Conservation (phyloP, 345 rosid genomes). For the Noccaea caerulescens region DNA sequence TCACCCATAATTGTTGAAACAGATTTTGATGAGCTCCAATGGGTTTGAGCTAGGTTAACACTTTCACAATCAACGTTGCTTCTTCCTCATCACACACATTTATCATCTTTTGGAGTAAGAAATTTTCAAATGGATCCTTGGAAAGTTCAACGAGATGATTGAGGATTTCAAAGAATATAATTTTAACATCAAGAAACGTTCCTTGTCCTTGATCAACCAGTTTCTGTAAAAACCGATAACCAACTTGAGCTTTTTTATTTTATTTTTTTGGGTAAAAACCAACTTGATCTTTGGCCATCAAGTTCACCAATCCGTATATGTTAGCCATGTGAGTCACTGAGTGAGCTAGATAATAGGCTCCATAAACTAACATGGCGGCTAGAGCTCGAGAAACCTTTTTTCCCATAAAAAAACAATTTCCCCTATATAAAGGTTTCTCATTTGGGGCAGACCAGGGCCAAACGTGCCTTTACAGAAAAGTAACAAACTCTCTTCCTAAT, state of each 20-base stretch:
- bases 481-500: background rate
- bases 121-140: constrained; percentile 63
- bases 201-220: constrained; percentile 64
- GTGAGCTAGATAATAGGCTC: constrained; percentile 38
- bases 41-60: constrained; percentile 46
- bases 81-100: constrained; percentile 55
- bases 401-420: constrained; percentile 21
- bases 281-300: constrained; percentile 59
- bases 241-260: constrained; percentile 49
- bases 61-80: constrained; percentile 47
- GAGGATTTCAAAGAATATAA: constrained; percentile 49
- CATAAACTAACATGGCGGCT: constrained; percentile 36
- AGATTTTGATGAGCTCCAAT: constrained; percentile 50
- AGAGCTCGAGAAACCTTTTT: constrained; percentile 41
- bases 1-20: constrained; percentile 66
- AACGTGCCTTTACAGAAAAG: constrained; percentile 2
- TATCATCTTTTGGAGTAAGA: constrained; percentile 57
- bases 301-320: constrained; percentile 48
- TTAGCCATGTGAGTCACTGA: constrained; percentile 48
- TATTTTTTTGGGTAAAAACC: constrained; percentile 31
- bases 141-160: constrained; percentile 53
- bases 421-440: too few species aligned
- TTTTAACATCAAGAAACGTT: constrained; percentile 39
- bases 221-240: constrained; percentile 56
- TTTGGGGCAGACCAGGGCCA: constrained; percentile 6